Evolutionary conservation across 805 yeast species (phyloP).

Genomic region (Pichia ethanolica): DNA sequence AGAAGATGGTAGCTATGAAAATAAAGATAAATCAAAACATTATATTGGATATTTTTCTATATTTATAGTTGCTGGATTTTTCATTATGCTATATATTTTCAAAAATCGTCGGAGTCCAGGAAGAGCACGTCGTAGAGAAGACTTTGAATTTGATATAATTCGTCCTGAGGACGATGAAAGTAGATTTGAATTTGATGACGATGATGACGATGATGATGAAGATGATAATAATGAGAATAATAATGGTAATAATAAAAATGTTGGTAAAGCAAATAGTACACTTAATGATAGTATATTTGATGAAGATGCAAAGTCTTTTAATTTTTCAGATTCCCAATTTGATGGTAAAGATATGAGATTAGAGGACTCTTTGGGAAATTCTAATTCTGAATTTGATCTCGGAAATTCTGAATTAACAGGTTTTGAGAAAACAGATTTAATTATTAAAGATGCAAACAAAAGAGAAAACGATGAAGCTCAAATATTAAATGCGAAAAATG

Average conservation of each 20-base stretch:
- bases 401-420: slow-evolving; percentile 4
- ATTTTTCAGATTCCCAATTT: not conserved
- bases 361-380: not conserved
- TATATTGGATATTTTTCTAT: slow-evolving; percentile 37
- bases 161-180: slow-evolving; percentile 49
- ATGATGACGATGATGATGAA: slow-evolving; percentile 9
- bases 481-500: not conserved
- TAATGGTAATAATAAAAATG: slow-evolving; percentile 3
- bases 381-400: slow-evolving; percentile 3
- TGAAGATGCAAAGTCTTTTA: slow-evolving; percentile 3
- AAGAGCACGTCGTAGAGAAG: slow-evolving; percentile 51
- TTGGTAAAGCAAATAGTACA: not conserved
- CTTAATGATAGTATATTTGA: slow-evolving; percentile 2
- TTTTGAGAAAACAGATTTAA: not conserved
- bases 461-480: not conserved
- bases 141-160: slow-evolving; percentile 71
- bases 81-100: slow-evolving; percentile 36
- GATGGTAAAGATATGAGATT: not conserved
- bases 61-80: slow-evolving; percentile 52
- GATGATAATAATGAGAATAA: slow-evolving; percentile 3
- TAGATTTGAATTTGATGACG: slow-evolving; percentile 21
- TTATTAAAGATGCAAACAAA: not conserved
- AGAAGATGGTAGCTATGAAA: not conserved
- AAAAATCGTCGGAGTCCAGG: slow-evolving; percentile 32
- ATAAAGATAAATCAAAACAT: slow-evolving; percentile 5